Conservation (phyloP, 495 filamentous ascomycete genomes). For the Aspergillus bridgeri region DNA sequence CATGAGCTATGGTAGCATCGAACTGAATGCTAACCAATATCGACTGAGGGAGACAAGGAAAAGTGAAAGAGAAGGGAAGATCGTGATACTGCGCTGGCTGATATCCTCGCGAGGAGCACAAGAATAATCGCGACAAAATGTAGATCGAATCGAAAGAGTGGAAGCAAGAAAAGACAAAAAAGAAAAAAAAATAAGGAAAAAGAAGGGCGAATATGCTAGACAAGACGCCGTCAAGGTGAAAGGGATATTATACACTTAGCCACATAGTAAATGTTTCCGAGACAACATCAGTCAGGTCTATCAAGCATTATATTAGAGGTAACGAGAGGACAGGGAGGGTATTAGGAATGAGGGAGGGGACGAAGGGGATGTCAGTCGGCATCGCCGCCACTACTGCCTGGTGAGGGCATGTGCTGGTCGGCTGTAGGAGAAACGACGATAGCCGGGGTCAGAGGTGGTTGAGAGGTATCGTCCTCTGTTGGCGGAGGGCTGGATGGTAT, state of each 20-base stretch:
- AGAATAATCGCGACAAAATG: not conserved
- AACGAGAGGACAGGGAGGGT: slow-evolving; percentile 1
- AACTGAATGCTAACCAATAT: not conserved
- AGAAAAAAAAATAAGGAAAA: slow-evolving; percentile 12
- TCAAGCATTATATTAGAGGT: slow-evolving; percentile 41
- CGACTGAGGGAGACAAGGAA: not conserved
- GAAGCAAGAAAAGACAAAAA: not conserved
- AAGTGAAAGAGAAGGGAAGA: not conserved
- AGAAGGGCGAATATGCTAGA: not conserved
- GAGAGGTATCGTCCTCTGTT: slow-evolving; percentile 22
- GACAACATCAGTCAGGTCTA: slow-evolving; percentile 33
- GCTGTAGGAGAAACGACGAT: slow-evolving; percentile 37
- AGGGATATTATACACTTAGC: slow-evolving; percentile 24
- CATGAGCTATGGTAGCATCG: not conserved
- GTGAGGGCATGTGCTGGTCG: slow-evolving; percentile 23
- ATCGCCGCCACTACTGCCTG: slow-evolving; percentile 18
- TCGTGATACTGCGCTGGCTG: not conserved
- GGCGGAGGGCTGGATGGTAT: slow-evolving; percentile 25
- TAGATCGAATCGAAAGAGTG: not conserved
- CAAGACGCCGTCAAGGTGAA: not conserved
- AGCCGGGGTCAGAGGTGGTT: slow-evolving; percentile 28
- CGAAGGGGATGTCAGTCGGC: slow-evolving; percentile 20
- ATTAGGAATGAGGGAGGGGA: slow-evolving; percentile 1
- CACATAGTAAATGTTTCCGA: slow-evolving; percentile 27
- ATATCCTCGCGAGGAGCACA: not conserved